Base-by-base conservation (phyloP, 371 early-diverging fungal species). In the Chytridium lagenaria region DNA sequence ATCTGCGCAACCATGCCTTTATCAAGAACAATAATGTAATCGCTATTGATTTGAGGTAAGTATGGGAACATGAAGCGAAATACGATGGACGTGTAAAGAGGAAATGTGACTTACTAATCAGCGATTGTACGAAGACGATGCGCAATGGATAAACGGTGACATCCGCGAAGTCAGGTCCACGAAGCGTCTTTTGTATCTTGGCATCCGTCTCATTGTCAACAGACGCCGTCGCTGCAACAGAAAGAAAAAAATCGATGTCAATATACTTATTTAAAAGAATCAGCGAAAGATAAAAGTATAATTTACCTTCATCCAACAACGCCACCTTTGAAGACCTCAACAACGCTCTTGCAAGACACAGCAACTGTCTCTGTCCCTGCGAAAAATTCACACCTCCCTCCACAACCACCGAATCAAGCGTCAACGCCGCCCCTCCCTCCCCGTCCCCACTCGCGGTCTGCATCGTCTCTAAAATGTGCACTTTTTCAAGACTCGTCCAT, bases 11-110 rank as follows among this genome's bases (percentile, higher is more conserved):
- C 84, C 31, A 77, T 36, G 12, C 95, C 95, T 51, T 86, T 82
- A 70, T 92, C 90, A 73, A 97, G 81, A 0, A 96, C 95, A 50
- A 96, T 67, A 10, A 96, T 89, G 70, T 85, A 79, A 81, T 97
- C 94, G 72, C 57, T 57, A 44, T 44, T 12, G 44, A 44, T 7
- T 44, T 44, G 19, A 44, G 44, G 19, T 19, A 44, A 12, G 19
- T 44, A 44, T 44, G 44, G 7, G 44, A 44, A 44, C 12, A 12
- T 12, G 7, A 44, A 44, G 12, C 44, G 44, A 12, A 44, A n/a
- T n/a, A n/a, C n/a, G 44, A 44, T 44, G 19, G 44, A 44, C 19
- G 44, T 15, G 67, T 44, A 37, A 36, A 63, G 28, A 33, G 10
- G 2, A 63, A 30, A 63, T 5, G 31, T 12, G 7, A 37, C 63